Evolutionary conservation across 306 rosid genomes (phyloP), one percentile per base, ranked within the genome.

Genomic region (Cucurbita maxima): DNA sequence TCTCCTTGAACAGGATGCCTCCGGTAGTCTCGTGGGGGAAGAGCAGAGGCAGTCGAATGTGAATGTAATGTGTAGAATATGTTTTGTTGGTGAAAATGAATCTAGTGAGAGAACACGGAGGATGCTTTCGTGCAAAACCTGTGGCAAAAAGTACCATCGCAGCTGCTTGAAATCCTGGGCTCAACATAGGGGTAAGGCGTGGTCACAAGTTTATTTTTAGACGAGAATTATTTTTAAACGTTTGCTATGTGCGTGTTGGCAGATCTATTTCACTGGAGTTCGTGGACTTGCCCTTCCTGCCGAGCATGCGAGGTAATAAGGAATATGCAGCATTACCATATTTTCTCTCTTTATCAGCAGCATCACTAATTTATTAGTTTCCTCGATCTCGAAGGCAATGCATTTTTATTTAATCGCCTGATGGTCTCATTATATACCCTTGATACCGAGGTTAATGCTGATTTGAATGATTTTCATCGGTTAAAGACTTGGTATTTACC

Each of bases 41-140:
- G 96, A 91, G 63, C 95, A 71, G 64, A 88, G 95, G 34, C 89
- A 81, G 58, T 81, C 92, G 73, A 91, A 84, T 71, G 84, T 80
- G 10, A 92, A 90, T 74, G 88, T 88, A 54, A 86, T 89, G 88
- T 95, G 99, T 84, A 87, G 97, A 47, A 86, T 95, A 88, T 95
- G 99, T 76, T 91, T 91, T 81, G 85, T 81, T 74, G 92, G 92
- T 40, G 99, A 95, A 83, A 85, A 88, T 14, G 96, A 95, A 77
- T 88, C 91, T 76, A 91, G 92, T 79, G 96, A 95, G 82, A 89
- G 75, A 76, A 96, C 97, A 16, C 88, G 84, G 51, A 89, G 81
- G 84, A 95, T 95, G 99, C 89, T 95, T 77, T 88, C 99, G 0
- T 95, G 99, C 81, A 95, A 95, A 86, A 89, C 86, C 57, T 95